Base-by-base conservation (phyloP, 2,329 filamentous ascomycete species). In the Didymella keratinophila region DNA sequence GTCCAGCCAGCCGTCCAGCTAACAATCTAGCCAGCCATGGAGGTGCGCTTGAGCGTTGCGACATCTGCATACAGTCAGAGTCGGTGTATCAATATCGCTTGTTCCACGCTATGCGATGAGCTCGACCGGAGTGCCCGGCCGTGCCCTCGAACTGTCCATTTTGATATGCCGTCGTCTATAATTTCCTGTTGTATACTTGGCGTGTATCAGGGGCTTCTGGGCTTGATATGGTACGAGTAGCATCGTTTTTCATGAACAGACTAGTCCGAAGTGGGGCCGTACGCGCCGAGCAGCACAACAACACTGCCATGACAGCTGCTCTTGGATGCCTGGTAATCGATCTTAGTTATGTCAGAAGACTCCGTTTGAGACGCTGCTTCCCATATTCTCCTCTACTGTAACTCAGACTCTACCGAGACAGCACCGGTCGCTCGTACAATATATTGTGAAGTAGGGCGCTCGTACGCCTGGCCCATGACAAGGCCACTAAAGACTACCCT, bases 71-170 rank as follows among this genome's bases (percentile, higher is more conserved):
- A 23, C 21, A 44, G 16, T 1, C 37, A 28, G 30, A 37, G 30
- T 16, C 36, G 14, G 14, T 48, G 21, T 37, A 12, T 39, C 30
- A 39, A 44, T 23, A 49, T 14, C 27, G 36, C 21, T 49, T 18
- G 52, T 32, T 10, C n/a, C 52, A 20, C 30, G 37, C 37, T 34
- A 21, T 49, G 36, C 18, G 16, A 48, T 42, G 25, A 18, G 20
- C 43, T 20, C 34, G 43, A 20, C 36, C 52, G 52, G 45, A 39
- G 52, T 49, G 37, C 44, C 44, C 52, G 52, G 23, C 25, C 30
- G n/a, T 46, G 32, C 30, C 12, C 30, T 46, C n/a, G 36, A 21
- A 12, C 20, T 36, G 27, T 11, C 20, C 20, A 42, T 23, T 14
- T 42, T 9, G 39, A 42, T 25, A 10, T 42, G 20, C 9, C 20